Conservation (phyloP, 139 green algal species). For the Chlamydomonas sphaeroides region DNA sequence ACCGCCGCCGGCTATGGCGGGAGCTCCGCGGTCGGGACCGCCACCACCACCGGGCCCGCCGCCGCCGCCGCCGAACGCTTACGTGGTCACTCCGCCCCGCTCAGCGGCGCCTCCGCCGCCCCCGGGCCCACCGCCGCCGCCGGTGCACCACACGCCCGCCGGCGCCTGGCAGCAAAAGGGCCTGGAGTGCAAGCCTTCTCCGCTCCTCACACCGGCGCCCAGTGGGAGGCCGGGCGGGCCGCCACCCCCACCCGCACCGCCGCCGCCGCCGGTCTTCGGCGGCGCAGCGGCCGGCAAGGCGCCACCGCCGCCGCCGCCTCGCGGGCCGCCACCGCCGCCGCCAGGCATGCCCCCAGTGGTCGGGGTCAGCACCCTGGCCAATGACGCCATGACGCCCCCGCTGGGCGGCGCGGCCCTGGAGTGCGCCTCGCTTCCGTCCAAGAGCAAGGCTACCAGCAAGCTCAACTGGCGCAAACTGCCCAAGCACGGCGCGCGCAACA, state of each 20-base stretch:
- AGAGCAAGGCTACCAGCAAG: conserved; percentile 51
- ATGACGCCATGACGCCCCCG: not conserved
- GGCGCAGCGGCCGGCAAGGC: too few species aligned
- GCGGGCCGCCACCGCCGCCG: too few species aligned
- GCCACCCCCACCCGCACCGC: too few species aligned
- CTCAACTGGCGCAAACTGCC: conserved; percentile 62
- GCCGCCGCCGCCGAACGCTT: too few species aligned
- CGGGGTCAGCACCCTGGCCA: not conserved
- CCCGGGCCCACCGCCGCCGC: not conserved
- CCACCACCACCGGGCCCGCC: too few species aligned
- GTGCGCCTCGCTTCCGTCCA: not conserved
- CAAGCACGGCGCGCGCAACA: conserved; percentile 49
- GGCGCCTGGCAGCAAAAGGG: not conserved
- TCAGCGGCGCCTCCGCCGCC: not conserved
- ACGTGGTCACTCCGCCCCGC: not conserved
- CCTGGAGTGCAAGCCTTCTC: not conserved
- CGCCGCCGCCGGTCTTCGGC: too few species aligned
- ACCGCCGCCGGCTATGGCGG: not conserved
- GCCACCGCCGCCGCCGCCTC: too few species aligned
- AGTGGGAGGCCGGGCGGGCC: too few species aligned
- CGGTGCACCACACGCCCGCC: not conserved
- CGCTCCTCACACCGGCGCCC: not conserved
- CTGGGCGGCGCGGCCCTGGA: too few species aligned
- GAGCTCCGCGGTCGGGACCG: not conserved
- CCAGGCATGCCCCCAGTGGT: not conserved